Evolutionary conservation across 2,329 filamentous ascomycete genomes (phyloP).

Genomic region (Knoxdaviesia capensis): DNA sequence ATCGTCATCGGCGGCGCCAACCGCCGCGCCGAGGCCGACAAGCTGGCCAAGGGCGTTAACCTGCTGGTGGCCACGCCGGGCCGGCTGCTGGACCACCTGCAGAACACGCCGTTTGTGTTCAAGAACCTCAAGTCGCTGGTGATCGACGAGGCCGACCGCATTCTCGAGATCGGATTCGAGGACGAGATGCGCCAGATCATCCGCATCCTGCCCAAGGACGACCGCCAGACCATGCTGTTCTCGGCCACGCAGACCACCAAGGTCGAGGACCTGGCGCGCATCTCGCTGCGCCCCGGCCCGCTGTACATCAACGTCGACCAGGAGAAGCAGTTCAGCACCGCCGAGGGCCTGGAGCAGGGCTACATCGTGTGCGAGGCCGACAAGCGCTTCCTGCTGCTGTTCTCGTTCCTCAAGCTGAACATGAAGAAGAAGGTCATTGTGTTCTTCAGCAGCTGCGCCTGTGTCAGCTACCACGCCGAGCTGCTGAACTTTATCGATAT

Average conservation of each 20-base stretch:
- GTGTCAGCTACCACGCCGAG: slow-evolving; percentile 89
- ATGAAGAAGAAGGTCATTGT: slow-evolving; percentile 95
- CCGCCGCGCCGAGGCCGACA: slow-evolving; percentile 74
- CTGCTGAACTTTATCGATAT: slow-evolving; percentile 96
- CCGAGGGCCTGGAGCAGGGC: slow-evolving; percentile 85
- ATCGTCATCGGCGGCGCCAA: slow-evolving; percentile 96
- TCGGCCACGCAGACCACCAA: slow-evolving; percentile 97
- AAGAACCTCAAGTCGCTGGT: slow-evolving; percentile 85
- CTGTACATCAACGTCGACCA: slow-evolving; percentile 96
- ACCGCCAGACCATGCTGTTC: slow-evolving; percentile 94
- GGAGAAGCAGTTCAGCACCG: slow-evolving; percentile 73
- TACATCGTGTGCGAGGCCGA: slow-evolving; percentile 89
- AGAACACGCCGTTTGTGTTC: slow-evolving; percentile 80
- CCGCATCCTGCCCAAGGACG: slow-evolving; percentile 73
- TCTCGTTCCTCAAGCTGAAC: slow-evolving; percentile 76
- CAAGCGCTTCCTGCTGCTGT: slow-evolving; percentile 81
- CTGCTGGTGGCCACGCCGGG: slow-evolving; percentile 87
- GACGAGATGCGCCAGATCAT: slow-evolving; percentile 96
- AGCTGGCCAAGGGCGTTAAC: slow-evolving; percentile 86
- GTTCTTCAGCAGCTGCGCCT: slow-evolving; percentile 83
- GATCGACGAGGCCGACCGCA: slow-evolving; percentile 93
- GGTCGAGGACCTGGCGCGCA: slow-evolving; percentile 87
- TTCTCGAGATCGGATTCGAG: slow-evolving; percentile 93
- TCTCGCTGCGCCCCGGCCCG: slow-evolving; percentile 77
- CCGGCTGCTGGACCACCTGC: slow-evolving; percentile 77